Evolutionary conservation across 1,284 basidiomycete species (phyloP).

Genomic region (Cryptococcus neoformans): DNA sequence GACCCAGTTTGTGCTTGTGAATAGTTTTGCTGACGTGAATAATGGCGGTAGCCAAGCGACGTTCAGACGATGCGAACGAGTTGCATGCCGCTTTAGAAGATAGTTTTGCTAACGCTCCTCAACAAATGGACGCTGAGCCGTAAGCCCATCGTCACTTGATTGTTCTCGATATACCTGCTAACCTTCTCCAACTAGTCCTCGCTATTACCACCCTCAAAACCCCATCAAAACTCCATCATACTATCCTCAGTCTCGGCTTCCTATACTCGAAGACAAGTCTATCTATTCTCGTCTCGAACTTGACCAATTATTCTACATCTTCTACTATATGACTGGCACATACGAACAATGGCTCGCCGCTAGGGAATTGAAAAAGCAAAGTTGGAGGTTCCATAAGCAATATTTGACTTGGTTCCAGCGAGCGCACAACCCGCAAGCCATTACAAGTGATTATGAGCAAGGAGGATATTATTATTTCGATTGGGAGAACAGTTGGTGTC

Average conservation of each 20-base stretch:
- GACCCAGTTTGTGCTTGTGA: background rate
- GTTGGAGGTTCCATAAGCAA: conserved; percentile 99
- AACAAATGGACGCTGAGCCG: conserved; percentile 94
- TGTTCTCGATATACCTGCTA: background rate
- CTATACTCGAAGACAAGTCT: conserved; percentile 76
- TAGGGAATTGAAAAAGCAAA: conserved; percentile 94
- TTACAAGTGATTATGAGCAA: conserved; percentile 99
- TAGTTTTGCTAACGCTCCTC: conserved; percentile 81
- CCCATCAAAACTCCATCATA: conserved; percentile 89
- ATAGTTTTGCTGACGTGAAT: conserved; percentile 1
- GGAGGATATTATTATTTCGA: conserved; percentile 97
- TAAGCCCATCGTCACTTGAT: conserved; percentile 48
- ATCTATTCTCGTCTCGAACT: conserved; percentile 93
- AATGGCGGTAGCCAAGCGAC: conserved; percentile 63
- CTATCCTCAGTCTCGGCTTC: conserved; percentile 87
- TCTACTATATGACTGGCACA: conserved; percentile 96
- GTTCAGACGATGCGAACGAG: conserved; percentile 80
- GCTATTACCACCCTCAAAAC: conserved; percentile 94
- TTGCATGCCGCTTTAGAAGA: conserved; percentile 90
- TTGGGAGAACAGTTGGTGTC: conserved; percentile 98
- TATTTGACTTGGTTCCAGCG: conserved; percentile 99
- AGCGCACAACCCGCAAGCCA: conserved; percentile 97
- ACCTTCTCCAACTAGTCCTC: conserved; percentile 60
- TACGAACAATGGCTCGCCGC: conserved; percentile 98
- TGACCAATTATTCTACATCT: conserved; percentile 98